phyloP scores from a whole-genome alignment of 805 yeast genomes.

The Wickerhamiella sergipiensis region DNA sequence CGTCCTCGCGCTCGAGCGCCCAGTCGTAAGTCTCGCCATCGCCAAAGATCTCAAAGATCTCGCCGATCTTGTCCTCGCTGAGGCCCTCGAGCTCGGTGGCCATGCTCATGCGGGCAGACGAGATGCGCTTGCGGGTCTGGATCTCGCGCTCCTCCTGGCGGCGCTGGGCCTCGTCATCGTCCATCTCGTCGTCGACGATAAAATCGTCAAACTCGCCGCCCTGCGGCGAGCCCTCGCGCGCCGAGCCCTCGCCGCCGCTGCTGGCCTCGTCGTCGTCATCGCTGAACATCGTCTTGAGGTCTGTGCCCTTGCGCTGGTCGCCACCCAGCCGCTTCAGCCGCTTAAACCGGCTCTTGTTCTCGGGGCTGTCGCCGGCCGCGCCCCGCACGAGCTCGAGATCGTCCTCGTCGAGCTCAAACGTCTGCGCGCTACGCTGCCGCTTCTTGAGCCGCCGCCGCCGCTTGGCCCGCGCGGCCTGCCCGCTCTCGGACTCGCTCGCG shows the following conservation, averaged over 20 bases:
- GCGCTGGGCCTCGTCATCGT: slow-evolving; percentile 62
- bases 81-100: slow-evolving; percentile 31
- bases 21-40: slow-evolving; percentile 96
- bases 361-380: slow-evolving; percentile 5
- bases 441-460: slow-evolving; percentile 8
- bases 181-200: slow-evolving; percentile 92
- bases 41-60: slow-evolving; percentile 89
- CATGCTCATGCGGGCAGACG: slow-evolving; percentile 10
- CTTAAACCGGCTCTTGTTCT: slow-evolving; percentile 44
- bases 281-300: slow-evolving; percentile 53
- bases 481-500: slow-evolving; percentile 10
- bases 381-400: slow-evolving; percentile 71
- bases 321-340: slow-evolving; percentile 66
- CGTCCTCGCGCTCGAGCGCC: slow-evolving; percentile 90
- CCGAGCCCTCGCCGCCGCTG: slow-evolving; percentile 22
- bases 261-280: slow-evolving; percentile 35
- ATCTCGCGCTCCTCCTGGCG: slow-evolving; percentile 38
- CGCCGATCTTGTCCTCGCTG: slow-evolving; percentile 85
- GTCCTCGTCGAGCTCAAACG: slow-evolving; percentile 61
- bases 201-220: slow-evolving; percentile 90
- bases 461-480: slow-evolving; percentile 16
- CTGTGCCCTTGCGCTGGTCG: slow-evolving; percentile 25
- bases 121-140: slow-evolving; percentile 9
- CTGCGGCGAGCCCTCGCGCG: slow-evolving; percentile 17
- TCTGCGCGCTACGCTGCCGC: slow-evolving; percentile 9